Evolutionary conservation across 2,329 filamentous ascomycete genomes (phyloP), one percentile per base, ranked within the genome.

Genomic region (Beauveria asiatica): DNA sequence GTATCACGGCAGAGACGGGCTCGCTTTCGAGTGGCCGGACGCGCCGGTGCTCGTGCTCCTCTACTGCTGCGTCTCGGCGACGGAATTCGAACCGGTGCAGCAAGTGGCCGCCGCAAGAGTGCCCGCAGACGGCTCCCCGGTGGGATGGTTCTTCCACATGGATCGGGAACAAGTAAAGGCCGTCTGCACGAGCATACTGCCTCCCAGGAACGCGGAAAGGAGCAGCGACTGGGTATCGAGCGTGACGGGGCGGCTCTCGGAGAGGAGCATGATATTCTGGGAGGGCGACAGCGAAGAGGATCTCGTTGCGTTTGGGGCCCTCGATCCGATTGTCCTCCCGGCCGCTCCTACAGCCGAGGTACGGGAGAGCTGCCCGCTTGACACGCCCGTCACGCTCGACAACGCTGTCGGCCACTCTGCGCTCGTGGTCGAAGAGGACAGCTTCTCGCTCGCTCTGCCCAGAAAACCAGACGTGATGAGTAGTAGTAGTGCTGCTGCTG

Each of bases 131-230:
- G 13, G 41, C 48, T 25, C 21, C 41, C 7, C 27, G 8, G 33
- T 46, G 16, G 57, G 48, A 8, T 59, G 57, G 57, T 53, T 59
- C 57, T 59, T 19, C 27, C 7, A 39, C 13, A 46, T 53, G 46
- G 49, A 53, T 49, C 30, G 41, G 17, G 57, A 46, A 5, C n/a
- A 33, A 5, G 48, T 52, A 41, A n/a, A 16, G n/a, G 13, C 16
- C 19, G n/a, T 45, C 21, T 59, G 49, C 57, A 27, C 27, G 57
- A 52, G 25, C n/a, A 30, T 21, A 7, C n/a, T 17, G 49, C 48
- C 27, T 9, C 39, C 19, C 3, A 6, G 6, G 23, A 19, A 19
- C 37, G 39, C 48, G 0, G 1, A 16, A 5, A 46, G 2, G 2
- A 16, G 25, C 6, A 11, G 9, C 5, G 39, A 59, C 11, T 52